Evolutionary conservation across 1,284 basidiomycete species (phyloP).

Genomic region (Tremellales sp.): DNA sequence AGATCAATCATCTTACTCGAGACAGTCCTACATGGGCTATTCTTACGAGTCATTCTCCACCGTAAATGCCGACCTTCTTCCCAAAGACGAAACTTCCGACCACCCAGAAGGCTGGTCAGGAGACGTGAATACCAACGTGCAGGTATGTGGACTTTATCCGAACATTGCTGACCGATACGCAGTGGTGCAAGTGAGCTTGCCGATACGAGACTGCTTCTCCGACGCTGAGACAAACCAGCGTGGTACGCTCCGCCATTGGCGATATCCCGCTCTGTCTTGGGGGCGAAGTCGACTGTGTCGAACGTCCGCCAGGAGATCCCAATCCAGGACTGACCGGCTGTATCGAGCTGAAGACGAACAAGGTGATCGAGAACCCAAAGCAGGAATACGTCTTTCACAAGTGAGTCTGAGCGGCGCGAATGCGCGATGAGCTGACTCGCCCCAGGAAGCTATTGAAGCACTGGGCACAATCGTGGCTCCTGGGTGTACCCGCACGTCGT

Average conservation of each 20-base stretch:
- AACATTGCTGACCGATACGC: constrained; percentile 2
- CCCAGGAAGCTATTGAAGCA: constrained; percentile 88
- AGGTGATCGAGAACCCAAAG: constrained; percentile 63
- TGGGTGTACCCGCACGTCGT: constrained; percentile 74
- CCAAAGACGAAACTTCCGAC: constrained; percentile 21
- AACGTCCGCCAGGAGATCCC: constrained; percentile 54
- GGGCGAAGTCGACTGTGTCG: constrained; percentile 92
- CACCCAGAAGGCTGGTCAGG: constrained; percentile 68
- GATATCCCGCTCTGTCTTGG: constrained; percentile 77
- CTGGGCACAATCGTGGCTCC: constrained; percentile 90
- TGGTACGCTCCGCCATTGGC: constrained; percentile 85
- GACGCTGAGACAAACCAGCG: constrained; percentile 42
- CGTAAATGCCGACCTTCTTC: constrained; percentile 4
- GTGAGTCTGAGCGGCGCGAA: no score
- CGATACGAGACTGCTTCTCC: no score
- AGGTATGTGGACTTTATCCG: constrained; percentile 18
- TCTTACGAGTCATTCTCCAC: constrained; percentile 46
- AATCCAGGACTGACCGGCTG: constrained; percentile 51
- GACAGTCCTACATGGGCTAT: constrained; percentile 46
- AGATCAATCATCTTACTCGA: constrained; percentile 29
- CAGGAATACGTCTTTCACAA: constrained; percentile 79
- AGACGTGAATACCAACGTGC: constrained; percentile 87
- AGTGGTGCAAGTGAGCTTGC: constrained; percentile 69
- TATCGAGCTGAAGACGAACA: constrained; percentile 91
- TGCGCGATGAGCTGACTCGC: no score